These are phyloP conservation scores for Aulographum hederae DNA, from an alignment of 2,329 filamentous ascomycete genomes.

Conservation along the genomic window DNA sequence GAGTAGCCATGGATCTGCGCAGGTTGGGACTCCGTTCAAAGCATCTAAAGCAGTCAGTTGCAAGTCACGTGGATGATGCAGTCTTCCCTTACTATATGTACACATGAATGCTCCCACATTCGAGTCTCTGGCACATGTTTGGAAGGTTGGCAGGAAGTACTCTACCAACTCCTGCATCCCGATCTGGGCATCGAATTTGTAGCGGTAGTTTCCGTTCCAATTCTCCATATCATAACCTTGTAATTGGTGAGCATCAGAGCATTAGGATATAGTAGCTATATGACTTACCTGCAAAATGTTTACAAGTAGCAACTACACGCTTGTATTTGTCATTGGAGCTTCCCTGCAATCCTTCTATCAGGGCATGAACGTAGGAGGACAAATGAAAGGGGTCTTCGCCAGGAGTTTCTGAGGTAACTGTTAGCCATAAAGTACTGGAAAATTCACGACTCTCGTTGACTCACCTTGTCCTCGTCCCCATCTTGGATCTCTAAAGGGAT, in stretches of 20 bases:
- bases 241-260: no score
- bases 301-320: constrained; percentile 26
- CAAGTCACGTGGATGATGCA: no score
- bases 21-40: constrained; percentile 47
- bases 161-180: constrained; percentile 44
- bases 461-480: constrained; percentile 43
- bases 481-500: constrained; percentile 43
- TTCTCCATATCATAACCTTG: constrained; percentile 13
- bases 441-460: no score
- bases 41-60: no score
- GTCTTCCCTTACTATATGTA: constrained; percentile 38
- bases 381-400: constrained; percentile 37
- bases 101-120: constrained; percentile 33
- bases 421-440: not conserved
- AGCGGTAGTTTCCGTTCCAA: constrained; percentile 15
- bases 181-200: constrained; percentile 38
- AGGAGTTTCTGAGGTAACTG: constrained; percentile 37
- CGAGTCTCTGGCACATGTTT: constrained; percentile 27
- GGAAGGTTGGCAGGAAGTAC: constrained; percentile 50
- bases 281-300: constrained; percentile 27
- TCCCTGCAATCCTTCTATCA: constrained; percentile 34
- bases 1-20: constrained; percentile 43
- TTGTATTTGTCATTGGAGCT: constrained; percentile 13
- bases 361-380: constrained; percentile 30
- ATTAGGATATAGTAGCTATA: no score